Evolutionary conservation across 2,329 filamentous ascomycete genomes (phyloP).

Genomic region (Pseudogymnoascus sp.): DNA sequence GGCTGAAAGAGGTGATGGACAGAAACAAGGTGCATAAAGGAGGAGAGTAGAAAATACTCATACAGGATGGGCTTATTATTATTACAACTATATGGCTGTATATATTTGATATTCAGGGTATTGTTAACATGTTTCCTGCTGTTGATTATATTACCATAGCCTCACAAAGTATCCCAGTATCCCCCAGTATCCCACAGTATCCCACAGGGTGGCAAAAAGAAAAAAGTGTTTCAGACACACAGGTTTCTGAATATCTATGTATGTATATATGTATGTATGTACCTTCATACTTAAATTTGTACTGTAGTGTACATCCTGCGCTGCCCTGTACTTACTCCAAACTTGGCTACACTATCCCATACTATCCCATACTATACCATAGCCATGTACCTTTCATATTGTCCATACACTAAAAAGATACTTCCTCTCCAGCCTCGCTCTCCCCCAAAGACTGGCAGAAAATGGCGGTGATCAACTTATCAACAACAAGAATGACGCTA

Average conservation of each 20-base stretch:
- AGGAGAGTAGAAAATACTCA: not conserved
- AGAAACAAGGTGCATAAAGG: not conserved
- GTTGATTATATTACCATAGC: not conserved
- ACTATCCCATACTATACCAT: not conserved
- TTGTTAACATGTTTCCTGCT: not conserved
- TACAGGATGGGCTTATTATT: not conserved
- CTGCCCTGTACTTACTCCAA: not conserved
- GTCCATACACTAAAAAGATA: not conserved
- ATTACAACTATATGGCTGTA: not conserved
- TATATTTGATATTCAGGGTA: not conserved
- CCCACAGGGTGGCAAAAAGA: slow-evolving; percentile 1
- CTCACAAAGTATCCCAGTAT: not conserved
- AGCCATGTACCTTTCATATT: not conserved
- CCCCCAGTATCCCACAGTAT: not conserved
- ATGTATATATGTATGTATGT: not conserved
- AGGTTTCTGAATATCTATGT: not conserved
- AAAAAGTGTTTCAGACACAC: not conserved
- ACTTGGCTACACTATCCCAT: not conserved
- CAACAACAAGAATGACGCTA: not conserved
- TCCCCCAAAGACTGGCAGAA: not conserved
- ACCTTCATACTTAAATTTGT: not conserved
- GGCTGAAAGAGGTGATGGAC: not conserved
- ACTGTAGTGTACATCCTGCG: not conserved
- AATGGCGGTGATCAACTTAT: slow-evolving; percentile 2
- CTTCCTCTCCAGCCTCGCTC: not conserved